Conservation (phyloP, 176 grass and related monocot species). For the Cenchrus purpureus region DNA sequence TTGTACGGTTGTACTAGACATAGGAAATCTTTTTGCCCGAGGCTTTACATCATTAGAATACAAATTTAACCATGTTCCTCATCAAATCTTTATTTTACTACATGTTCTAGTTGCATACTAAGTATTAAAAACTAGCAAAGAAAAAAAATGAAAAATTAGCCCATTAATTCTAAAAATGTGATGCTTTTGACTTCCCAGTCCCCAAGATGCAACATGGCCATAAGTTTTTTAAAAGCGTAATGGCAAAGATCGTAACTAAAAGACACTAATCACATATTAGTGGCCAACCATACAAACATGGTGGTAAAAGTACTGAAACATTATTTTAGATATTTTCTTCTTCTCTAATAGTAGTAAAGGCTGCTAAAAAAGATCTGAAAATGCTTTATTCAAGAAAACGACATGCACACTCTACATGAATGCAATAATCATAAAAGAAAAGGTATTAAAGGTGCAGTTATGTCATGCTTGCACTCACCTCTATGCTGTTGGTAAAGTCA, state of each 20-base stretch:
- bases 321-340: not conserved
- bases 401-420: not conserved
- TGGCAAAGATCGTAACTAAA: not conserved
- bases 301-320: not conserved
- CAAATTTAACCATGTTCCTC: slow-evolving; percentile 26
- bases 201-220: not conserved
- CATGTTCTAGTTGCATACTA: not conserved
- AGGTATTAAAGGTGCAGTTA: slow-evolving; percentile 35
- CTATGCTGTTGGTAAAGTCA: slow-evolving; percentile 66
- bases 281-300: not conserved
- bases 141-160: not conserved
- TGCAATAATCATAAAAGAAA: slow-evolving; percentile 29
- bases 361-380: slow-evolving; percentile 1
- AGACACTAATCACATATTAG: not conserved
- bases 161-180: not conserved
- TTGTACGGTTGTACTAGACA: not conserved
- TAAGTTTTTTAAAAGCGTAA: not conserved
- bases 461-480: slow-evolving; percentile 52
- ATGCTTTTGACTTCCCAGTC: not conserved
- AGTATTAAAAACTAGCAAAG: not conserved
- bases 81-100: slow-evolving; percentile 5
- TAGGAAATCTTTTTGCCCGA: slow-evolving; percentile 4
- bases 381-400: slow-evolving; percentile 16
- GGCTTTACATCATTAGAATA: slow-evolving; percentile 23
- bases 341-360: slow-evolving; percentile 19